Conservation (phyloP, 805 yeast genomes). For the Diddensiella santjacobensis region DNA sequence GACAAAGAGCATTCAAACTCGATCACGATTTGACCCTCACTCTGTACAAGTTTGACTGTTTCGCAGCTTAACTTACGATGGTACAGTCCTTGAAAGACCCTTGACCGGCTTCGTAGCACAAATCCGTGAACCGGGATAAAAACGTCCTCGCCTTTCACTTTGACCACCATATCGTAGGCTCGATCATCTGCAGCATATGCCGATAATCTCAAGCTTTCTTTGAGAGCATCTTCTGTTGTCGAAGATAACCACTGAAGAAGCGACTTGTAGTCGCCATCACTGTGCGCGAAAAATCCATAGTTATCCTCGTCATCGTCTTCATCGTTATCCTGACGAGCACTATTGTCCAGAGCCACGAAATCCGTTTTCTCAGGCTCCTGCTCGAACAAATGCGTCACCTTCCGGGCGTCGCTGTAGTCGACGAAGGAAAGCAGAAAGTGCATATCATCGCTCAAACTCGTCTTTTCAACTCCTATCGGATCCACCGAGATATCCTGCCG, state of each 20-base stretch:
- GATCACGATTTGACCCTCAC: not conserved
- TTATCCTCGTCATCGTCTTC: not conserved
- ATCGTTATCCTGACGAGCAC: not conserved
- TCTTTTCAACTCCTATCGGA: conserved; percentile 49
- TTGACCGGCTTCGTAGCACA: conserved; percentile 11
- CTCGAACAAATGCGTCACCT: not conserved
- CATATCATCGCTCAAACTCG: conserved; percentile 51
- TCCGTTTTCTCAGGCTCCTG: not conserved
- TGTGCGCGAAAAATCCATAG: not conserved
- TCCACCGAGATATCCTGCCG: conserved; percentile 59
- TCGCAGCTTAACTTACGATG: no score
- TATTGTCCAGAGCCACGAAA: not conserved
- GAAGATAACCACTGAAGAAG: conserved; percentile 7
- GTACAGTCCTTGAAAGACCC: not conserved
- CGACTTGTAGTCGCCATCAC: not conserved
- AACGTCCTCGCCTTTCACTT: conserved; percentile 21
- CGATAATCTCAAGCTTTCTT: not conserved
- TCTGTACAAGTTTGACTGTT: no score
- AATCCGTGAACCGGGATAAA: conserved; percentile 18
- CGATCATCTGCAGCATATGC: conserved; percentile 4
- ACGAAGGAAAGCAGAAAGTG: conserved; percentile 49
- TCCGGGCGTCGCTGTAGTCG: conserved; percentile 9
- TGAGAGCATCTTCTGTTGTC: conserved; percentile 6
- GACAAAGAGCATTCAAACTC: conserved; percentile 9
- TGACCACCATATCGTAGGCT: conserved; percentile 16